Evolutionary conservation across 2,329 filamentous ascomycete genomes (phyloP), one percentile per base, ranked within the genome.

Genomic region (Catunica adiposa): DNA sequence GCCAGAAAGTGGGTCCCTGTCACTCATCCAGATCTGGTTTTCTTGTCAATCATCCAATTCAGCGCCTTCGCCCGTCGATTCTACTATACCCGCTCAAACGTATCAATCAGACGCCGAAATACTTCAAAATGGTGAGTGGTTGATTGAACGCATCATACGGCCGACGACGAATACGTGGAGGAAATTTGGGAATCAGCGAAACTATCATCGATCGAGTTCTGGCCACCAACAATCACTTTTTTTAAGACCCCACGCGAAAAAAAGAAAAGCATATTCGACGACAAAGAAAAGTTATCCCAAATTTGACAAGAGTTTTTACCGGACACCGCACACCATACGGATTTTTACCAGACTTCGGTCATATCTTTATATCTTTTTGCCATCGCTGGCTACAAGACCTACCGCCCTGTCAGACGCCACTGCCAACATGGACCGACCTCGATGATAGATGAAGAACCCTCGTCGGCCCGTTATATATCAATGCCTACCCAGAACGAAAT

Each of bases 61-160:
- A 58, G 56, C 53, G 56, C 56, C 48, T 56, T 55, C 50, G 53
- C 56, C 40, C 50, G 56, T 56, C 50, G 56, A 58, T 56, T 58
- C 31, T 50, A 58, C 47, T 51, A 51, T 58, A 56, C 50, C 53
- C 47, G 55, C 56, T 52, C 56, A 58, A 56, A 58, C 56, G 53
- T 55, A 56, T 56, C 53, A 55, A 55, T 56, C 54, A 58, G 53
- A 58, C 56, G 56, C 56, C 56, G 53, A 58, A 58, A 56, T 58
- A 58, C n/a, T 53, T 58, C 56, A 56, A 58, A 58, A 58, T 58
- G 56, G 56, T 58, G 56, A 58, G 56, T 58, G 47, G 23, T 42
- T 48, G 31, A 53, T 56, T 38, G 22, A 42, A 48, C 53, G 40
- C 38, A 54, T 50, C 29, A 57, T 31, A 22, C 22, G 29, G 54